Evolutionary conservation across 768 basidiomycete species (phyloP).

Genomic region (Mycena chlorophos): DNA sequence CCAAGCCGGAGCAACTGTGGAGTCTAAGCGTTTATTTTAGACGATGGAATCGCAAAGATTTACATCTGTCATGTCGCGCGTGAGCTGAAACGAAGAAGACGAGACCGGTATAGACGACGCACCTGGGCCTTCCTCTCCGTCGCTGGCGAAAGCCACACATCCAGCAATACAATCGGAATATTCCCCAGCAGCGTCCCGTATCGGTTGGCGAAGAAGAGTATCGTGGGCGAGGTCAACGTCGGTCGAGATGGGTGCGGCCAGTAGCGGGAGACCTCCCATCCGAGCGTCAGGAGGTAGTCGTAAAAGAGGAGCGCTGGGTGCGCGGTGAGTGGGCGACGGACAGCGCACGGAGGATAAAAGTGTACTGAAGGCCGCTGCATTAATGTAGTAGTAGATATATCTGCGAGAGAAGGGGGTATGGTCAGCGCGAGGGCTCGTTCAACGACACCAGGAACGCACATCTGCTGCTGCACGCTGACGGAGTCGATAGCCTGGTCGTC

Average conservation of each 20-base stretch:
- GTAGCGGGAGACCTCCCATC: constrained; percentile 11
- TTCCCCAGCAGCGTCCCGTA: constrained; percentile 35
- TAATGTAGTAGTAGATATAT: constrained; percentile 2
- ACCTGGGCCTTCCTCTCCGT: constrained; percentile 1
- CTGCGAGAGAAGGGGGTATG: neutral
- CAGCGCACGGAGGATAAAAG: neutral
- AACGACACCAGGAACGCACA: no score
- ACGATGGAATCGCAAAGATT: neutral
- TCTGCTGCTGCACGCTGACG: neutral
- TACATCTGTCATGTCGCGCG: neutral
- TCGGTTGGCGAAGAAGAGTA: constrained; percentile 38
- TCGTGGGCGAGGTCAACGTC: constrained; percentile 23
- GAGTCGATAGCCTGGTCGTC: no score
- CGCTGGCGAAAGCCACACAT: constrained; percentile 24
- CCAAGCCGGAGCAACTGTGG: neutral
- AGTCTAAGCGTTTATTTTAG: neutral
- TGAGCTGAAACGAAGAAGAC: neutral
- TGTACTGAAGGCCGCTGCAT: neutral
- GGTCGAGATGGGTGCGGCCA: neutral
- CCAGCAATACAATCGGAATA: constrained; percentile 28
- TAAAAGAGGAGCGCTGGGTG: constrained; percentile 11
- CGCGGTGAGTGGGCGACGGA: neutral
- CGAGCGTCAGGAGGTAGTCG: constrained; percentile 10
- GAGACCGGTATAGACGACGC: neutral
- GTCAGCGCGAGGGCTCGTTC: no score